Evolutionary conservation across 2,329 filamentous ascomycete genomes (phyloP), one percentile per base, ranked within the genome.

Genomic region (Salinomyces thailandicus): DNA sequence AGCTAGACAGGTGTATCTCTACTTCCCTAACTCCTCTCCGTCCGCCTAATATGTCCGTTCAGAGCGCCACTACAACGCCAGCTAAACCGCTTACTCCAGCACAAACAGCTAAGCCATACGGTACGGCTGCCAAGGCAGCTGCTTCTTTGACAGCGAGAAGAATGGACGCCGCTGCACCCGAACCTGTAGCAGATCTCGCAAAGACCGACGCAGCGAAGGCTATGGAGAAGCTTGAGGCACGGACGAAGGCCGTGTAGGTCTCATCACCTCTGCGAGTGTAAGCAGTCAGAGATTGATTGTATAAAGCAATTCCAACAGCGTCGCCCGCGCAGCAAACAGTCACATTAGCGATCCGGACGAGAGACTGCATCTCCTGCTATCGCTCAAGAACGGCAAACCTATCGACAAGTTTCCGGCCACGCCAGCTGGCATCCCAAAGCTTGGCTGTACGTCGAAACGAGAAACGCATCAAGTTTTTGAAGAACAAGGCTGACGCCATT

Each of bases 251-350:
- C 11, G 41, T 56, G 49, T 53, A 52, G 20, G 42, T n/a, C n/a
- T 40, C 31, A 7, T 18, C 7, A 14, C 27, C 14, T 13, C 14
- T 30, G 11, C 7, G 7, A 7, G n/a, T 24, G 9, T 6, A 4
- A 15, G n/a, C n/a, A 15, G 12, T 6, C 9, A 5, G 30, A n/a
- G n/a, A n/a, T 28, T 37, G 30, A 38, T 24, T 7, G 20, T n/a
- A 24, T n/a, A n/a, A 33, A 53, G 49, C 11, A 56, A 54, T 27
- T 41, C 48, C 18, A 58, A 56, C 45, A 55, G 54, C 34, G 41
- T 57, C 17, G 50, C 54, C 26, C 48, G 52, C 17, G 53, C 57
- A 13, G 51, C 54, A 4, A 58, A 57, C 48, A 52, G 50, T 27
- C 49, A 55, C 12, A 38, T 57, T 28, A 48, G 41, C 2, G 41